Evolutionary conservation across 164 flowering plant species (phyloP).

Genomic region (Amborella trichopoda): DNA sequence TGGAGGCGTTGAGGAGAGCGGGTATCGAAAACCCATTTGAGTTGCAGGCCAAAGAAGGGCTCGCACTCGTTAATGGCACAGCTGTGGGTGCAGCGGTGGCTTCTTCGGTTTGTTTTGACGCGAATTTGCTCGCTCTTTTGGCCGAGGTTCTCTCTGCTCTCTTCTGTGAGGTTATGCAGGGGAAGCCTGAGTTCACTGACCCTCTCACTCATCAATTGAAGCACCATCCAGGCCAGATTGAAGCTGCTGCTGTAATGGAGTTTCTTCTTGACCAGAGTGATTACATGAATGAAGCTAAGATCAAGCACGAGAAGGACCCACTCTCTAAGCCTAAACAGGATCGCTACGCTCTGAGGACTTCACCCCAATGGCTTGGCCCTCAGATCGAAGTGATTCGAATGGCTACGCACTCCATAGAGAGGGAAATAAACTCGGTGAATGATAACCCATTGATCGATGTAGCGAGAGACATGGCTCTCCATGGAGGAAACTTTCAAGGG

Average conservation of each 20-base stretch:
- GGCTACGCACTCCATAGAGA: conserved; percentile 18
- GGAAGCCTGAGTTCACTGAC: conserved; percentile 18
- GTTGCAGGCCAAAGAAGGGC: conserved; percentile 16
- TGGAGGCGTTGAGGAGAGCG: conserved; percentile 13
- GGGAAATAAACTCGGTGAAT: conserved; percentile 23
- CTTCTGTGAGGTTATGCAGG: conserved; percentile 25
- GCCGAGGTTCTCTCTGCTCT: conserved; percentile 21
- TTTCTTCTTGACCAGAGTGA: conserved; percentile 15
- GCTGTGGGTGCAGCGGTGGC: conserved; percentile 21
- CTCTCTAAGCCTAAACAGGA: conserved; percentile 21
- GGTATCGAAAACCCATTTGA: conserved; percentile 16
- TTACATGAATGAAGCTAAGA: conserved; percentile 9
- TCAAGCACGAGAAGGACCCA: conserved; percentile 13
- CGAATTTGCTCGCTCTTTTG: conserved; percentile 16
- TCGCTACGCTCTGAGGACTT: conserved; percentile 16
- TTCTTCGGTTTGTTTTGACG: conserved; percentile 17
- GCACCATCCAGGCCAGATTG: conserved; percentile 34
- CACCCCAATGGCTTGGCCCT: conserved; percentile 16
- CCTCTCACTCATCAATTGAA: conserved; percentile 23
- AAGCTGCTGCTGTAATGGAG: conserved; percentile 30
- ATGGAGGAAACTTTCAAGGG: conserved; percentile 27
- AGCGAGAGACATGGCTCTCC: conserved; percentile 18
- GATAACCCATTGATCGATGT: conserved; percentile 25
- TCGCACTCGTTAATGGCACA: conserved; percentile 21
- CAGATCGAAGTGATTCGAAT: conserved; percentile 20